Base-by-base conservation (phyloP, 2,329 filamentous ascomycete genomes). In the Capronia americana region DNA sequence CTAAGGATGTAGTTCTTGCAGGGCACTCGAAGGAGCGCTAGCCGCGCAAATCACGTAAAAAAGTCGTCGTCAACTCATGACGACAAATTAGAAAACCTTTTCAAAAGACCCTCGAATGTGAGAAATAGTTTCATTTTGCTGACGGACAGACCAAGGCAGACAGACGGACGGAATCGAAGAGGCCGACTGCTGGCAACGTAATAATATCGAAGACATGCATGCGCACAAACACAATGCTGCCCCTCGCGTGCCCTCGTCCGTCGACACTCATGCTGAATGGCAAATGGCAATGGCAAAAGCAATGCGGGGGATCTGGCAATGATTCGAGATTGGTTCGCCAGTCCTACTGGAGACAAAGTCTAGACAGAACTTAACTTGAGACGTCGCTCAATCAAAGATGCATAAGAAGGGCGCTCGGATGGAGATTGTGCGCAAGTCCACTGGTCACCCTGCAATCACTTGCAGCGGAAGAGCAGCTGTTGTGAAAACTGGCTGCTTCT, bases 381-480 rank as follows among this genome's bases (percentile, higher is more conserved):
- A 51, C 48, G 23, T 51, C 14, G 11, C 24, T 51, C 48, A 51
- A 51, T 51, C 48, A 51, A 26, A 51, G 48, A 28, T 51, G 48
- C 48, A 51, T 51, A 26, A 51, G 38, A 51, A 12, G 48, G 24
- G 24, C 23, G 24, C 26, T 26, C 20, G 48, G 20, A 51, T 51
- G 48, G 48, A 51, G 48, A 51, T 51, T 51, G 10, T 51, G 23
- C 48, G 11, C 20, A 12, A 51, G 48, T 51, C 48, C 48, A 51
- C 48, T 26, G 48, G 10, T 51, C 48, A 51, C 48, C 48, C 48
- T 51, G 48, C 48, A 51, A 51, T 51, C 48, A 51, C 48, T 17
- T 51, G 48, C 48, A 51, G 48, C 48, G 24, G 48, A 7, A 51
- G 11, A 24, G 48, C 48, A 51, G 48, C 48, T 24, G 48, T 6